Base-by-base conservation (phyloP, 352 stramenopile genomes). In the Bremia lactucae region DNA sequence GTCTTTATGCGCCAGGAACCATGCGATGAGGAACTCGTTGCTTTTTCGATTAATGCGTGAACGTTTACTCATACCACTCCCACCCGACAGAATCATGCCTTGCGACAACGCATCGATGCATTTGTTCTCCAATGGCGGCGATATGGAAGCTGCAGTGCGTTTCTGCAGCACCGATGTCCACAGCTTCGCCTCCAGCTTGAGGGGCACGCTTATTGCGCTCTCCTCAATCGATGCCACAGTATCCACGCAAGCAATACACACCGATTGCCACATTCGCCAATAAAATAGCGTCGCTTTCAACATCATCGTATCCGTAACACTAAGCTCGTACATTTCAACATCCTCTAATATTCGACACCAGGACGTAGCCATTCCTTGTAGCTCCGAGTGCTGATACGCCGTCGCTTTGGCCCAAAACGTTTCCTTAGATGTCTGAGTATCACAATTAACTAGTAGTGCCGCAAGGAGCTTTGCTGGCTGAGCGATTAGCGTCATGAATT, bases 1-100 rank as follows among this genome's bases (percentile, higher is more conserved):
- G 15, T 70, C 47, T 53, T 89, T 92, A 59, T 92, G 79, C 19
- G 79, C 74, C 13, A 92, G 62, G 41, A 92, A 92, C 79, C 79
- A 92, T 34, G 69, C 79, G 29, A 84, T 66, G 44, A 92, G 70
- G 46, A 92, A 88, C 62, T 89, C 76, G 52, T 89, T 89, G 52
- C 74, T 86, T 41, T 76, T 54, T 36, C 75, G 67, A 11, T 72
- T 74, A 20, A 92, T 65, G 2, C 77, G 69, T 24, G 63, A 59
- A 6, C 75, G 69, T 36, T 80, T 82, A 14, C 48, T 37, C 33
- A 63, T 38, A 8, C 44, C 42, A 0, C 19, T 35, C 14, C 39
- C 41, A 34, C 41, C 37, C 6, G 49, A 52, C 18, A 58, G 42
- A 15, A 75, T 39, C 53, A 71, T 70, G 11, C 45, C 46, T 16